Evolutionary conservation across 1,284 basidiomycete species (phyloP), one percentile per base, ranked within the genome.

Genomic region (Tilletia indica): DNA sequence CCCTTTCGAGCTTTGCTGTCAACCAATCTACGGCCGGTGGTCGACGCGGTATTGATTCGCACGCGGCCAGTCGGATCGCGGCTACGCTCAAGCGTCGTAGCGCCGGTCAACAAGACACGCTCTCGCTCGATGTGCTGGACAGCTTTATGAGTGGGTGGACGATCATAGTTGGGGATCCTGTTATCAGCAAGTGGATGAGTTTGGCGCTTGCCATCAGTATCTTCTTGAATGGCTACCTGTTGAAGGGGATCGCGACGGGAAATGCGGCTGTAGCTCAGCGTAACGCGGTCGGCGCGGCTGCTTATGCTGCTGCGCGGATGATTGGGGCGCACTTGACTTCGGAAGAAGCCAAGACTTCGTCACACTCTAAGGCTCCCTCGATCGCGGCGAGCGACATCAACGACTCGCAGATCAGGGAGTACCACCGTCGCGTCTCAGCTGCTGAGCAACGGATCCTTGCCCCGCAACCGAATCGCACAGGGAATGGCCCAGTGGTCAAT

Each of bases 151-250:
- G 89, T 51, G 89, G 90, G n/a, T 98, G 95, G 96, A 93, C 93
- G 8, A 87, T 88, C n/a, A 89, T 98, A 75, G 94, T 97, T 69
- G 94, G 94, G 42, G 96, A 99, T 83, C 96, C 96, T 0, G 90
- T 98, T 70, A 87, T 99, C 77, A 91, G 90, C 81, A 99, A 99
- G 87, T 97, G 93, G 93, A 96, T 99, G 92, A 97, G 70, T 87
- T 70, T 94, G 69, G 88, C 92, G 19, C 89, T 99, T 45, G 91
- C 90, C 2, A 89, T 96, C 77, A 93, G 91, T 75, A 91, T 99
- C 75, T 89, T 91, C 74, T 87, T 99, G 75, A 99, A 99, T 80
- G 94, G 94, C 0, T 97, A 94, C 84, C 87, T 99, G 45, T 88
- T 99, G 74, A 96, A 94, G 85, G 88, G 88, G 19, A 89, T 89